Evolutionary conservation across 331 rosid species (phyloP).

Genomic region (Prunus yedoensis): DNA sequence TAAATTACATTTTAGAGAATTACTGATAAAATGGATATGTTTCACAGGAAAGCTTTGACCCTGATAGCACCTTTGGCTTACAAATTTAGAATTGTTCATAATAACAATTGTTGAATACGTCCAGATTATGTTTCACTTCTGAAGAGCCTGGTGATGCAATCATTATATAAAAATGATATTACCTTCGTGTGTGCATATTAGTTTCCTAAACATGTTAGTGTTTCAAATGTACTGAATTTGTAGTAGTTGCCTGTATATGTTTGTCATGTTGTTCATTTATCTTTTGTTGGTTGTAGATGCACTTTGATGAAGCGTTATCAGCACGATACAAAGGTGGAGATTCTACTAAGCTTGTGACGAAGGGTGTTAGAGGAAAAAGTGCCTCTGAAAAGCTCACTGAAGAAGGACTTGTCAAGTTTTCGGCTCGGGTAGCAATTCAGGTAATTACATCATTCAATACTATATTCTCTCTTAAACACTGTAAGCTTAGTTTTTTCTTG

Average conservation of each 20-base stretch:
- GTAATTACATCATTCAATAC: constrained; percentile 45
- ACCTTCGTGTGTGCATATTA: background rate
- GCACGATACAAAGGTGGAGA: constrained; percentile 84
- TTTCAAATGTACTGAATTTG: constrained; percentile 16
- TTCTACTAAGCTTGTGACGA: constrained; percentile 77
- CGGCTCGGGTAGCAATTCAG: constrained; percentile 90
- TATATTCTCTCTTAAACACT: background rate
- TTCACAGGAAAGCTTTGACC: background rate
- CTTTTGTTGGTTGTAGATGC: constrained; percentile 56
- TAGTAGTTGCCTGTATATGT: constrained; percentile 11
- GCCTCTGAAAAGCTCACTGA: constrained; percentile 87
- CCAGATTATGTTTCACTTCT: too few relatives aligned
- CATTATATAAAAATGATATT: constrained; percentile 1
- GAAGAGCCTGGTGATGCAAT: background rate
- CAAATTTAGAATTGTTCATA: too few relatives aligned
- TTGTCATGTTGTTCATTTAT: constrained; percentile 2
- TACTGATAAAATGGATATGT: background rate
- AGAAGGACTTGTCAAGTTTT: constrained; percentile 93
- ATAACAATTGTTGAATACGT: background rate
- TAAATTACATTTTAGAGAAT: too few relatives aligned
- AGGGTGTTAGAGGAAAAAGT: constrained; percentile 72
- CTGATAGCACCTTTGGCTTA: too few relatives aligned
- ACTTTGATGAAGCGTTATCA: constrained; percentile 91
- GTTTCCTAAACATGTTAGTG: background rate
- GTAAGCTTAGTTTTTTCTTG: background rate